These are phyloP conservation scores for Rhodamnia argentea DNA, from an alignment of 345 rosid genomes.

Conservation along the genomic window DNA sequence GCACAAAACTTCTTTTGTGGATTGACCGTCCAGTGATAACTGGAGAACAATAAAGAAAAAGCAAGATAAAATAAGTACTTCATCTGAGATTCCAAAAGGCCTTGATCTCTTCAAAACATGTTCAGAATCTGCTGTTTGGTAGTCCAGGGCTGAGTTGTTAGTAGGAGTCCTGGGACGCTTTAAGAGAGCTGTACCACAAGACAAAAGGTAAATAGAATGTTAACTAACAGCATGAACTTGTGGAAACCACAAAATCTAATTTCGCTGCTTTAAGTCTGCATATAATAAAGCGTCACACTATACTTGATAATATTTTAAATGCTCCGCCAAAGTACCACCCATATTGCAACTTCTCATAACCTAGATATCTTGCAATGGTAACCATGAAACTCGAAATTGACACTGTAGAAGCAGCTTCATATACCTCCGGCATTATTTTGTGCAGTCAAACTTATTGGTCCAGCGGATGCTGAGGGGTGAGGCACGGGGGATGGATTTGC, in stretches of 20 bases:
- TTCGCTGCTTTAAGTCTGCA: not conserved
- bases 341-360: not conserved
- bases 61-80: conserved; percentile 26
- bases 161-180: conserved; percentile 68
- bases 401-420: not conserved
- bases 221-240: not conserved
- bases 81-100: conserved; percentile 62
- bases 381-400: not conserved
- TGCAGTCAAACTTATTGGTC: conserved; percentile 49
- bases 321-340: not conserved
- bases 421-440: conserved; percentile 73
- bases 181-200: conserved; percentile 34
- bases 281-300: not conserved
- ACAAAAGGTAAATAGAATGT: not conserved
- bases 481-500: conserved; percentile 59
- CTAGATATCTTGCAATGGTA: not conserved
- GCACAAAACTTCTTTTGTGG: not conserved
- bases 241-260: not conserved
- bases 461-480: conserved; percentile 63
- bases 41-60: not conserved
- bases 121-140: conserved; percentile 79
- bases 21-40: not conserved
- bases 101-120: conserved; percentile 61
- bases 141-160: conserved; percentile 47
- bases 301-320: not conserved